phyloP scores from a whole-genome alignment of 2,329 filamentous ascomycete species.

The Hymenoscyphus fraxineus region DNA sequence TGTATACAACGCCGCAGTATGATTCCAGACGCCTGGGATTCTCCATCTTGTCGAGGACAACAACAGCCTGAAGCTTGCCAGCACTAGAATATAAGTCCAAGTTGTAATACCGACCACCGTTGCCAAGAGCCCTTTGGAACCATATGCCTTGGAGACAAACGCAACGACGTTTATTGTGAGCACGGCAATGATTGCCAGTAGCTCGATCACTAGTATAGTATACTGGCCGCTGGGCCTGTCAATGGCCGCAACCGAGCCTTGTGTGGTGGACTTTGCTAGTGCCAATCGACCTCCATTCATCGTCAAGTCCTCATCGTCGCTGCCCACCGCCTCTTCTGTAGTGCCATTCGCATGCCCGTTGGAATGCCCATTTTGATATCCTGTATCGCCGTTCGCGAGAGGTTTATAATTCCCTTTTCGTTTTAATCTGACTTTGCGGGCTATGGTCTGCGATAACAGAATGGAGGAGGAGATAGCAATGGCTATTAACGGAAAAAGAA shows the following conservation, averaged over 20 bases:
- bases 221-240: slow-evolving; percentile 73
- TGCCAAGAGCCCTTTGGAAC: slow-evolving; percentile 53
- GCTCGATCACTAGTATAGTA: slow-evolving; percentile 68
- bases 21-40: slow-evolving; percentile 80
- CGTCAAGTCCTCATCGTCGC: slow-evolving; percentile 53
- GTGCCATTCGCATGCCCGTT: slow-evolving; percentile 32
- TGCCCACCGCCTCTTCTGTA: slow-evolving; percentile 53
- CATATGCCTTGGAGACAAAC: slow-evolving; percentile 58
- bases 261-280: slow-evolving; percentile 58
- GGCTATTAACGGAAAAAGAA: slow-evolving; percentile 71
- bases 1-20: slow-evolving; percentile 81
- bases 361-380: slow-evolving; percentile 20
- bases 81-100: slow-evolving; percentile 76
- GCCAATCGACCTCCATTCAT: slow-evolving; percentile 55
- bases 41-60: slow-evolving; percentile 61
- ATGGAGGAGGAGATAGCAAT: slow-evolving; percentile 67
- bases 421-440: slow-evolving; percentile 50
- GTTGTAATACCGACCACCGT: slow-evolving; percentile 64
- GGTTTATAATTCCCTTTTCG: slow-evolving; percentile 54
- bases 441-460: slow-evolving; percentile 56
- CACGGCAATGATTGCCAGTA: slow-evolving; percentile 68
- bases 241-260: slow-evolving; percentile 63
- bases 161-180: slow-evolving; percentile 65
- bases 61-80: slow-evolving; percentile 70
- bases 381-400: slow-evolving; percentile 44